Evolutionary conservation across 2,329 filamentous ascomycete genomes (phyloP).

Genomic region (Phyllosticta paracitricarpa): DNA sequence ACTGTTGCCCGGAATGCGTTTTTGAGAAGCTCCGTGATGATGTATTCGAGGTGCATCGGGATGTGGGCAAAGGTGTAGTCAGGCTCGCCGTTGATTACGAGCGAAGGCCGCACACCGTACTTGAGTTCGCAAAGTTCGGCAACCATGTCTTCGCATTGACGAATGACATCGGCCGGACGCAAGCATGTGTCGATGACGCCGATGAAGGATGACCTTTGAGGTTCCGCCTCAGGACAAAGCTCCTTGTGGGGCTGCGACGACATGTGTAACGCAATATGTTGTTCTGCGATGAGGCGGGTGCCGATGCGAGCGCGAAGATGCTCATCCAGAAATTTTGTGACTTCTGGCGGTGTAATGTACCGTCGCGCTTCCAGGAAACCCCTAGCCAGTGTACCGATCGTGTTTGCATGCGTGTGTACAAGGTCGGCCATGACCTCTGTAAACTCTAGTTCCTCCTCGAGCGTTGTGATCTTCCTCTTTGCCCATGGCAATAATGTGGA

Average conservation of each 20-base stretch:
- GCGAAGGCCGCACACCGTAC: constrained; percentile 75
- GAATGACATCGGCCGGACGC: constrained; percentile 69
- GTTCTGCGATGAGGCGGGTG: constrained; percentile 86
- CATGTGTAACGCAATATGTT: constrained; percentile 85
- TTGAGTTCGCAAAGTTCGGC: constrained; percentile 94
- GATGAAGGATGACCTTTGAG: constrained; percentile 56
- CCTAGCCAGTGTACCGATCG: constrained; percentile 81
- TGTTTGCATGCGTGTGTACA: constrained; percentile 90
- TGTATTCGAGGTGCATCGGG: constrained; percentile 94
- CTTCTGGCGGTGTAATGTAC: constrained; percentile 73
- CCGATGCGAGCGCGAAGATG: constrained; percentile 90
- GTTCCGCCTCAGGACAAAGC: constrained; percentile 27
- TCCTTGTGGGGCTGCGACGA: constrained; percentile 63
- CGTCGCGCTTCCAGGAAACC: constrained; percentile 89
- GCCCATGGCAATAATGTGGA: constrained; percentile 83
- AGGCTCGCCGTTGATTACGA: constrained; percentile 75
- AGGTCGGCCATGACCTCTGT: constrained; percentile 88
- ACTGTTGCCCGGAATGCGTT: constrained; percentile 93
- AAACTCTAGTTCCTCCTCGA: constrained; percentile 84
- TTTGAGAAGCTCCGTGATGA: constrained; percentile 90
- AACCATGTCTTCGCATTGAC: constrained; percentile 79
- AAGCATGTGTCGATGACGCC: constrained; percentile 91
- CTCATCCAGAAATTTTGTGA: constrained; percentile 87
- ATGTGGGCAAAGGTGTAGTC: constrained; percentile 88
- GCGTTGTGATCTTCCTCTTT: constrained; percentile 58